phyloP scores from a whole-genome alignment of 2,329 filamentous ascomycete genomes.

The Microthyrium microscopicum region DNA sequence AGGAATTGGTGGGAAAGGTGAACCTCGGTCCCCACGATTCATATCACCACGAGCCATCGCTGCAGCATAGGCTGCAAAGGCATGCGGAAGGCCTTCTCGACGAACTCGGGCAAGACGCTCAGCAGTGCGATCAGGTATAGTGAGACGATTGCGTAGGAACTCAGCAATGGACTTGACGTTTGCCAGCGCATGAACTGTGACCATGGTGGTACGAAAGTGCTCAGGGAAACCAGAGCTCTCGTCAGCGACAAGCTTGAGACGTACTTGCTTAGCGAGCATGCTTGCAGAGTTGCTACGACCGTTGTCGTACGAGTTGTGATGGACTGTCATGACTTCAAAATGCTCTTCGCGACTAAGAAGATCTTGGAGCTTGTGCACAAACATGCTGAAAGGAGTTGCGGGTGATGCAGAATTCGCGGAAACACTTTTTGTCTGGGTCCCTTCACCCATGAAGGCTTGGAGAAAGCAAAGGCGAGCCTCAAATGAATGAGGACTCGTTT shows the following conservation, averaged over 20 bases:
- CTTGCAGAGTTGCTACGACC: slow-evolving; percentile 82
- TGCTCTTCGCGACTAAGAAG: slow-evolving; percentile 91
- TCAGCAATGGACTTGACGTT: slow-evolving; percentile 96
- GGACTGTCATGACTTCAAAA: slow-evolving; percentile 92
- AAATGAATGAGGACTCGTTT: slow-evolving; percentile 35
- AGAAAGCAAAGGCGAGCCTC: slow-evolving; percentile 71
- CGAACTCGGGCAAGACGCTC: slow-evolving; percentile 42
- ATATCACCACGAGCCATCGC: slow-evolving; percentile 34
- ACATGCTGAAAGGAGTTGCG: slow-evolving; percentile 70
- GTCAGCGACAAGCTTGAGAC: slow-evolving; percentile 74
- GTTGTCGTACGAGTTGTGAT: slow-evolving; percentile 79
- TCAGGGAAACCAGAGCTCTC: slow-evolving; percentile 81
- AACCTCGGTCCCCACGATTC: not conserved
- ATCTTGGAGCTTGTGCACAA: slow-evolving; percentile 91
- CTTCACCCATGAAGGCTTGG: slow-evolving; percentile 76
- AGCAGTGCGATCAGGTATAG: slow-evolving; percentile 50
- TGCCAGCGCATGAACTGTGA: slow-evolving; percentile 94
- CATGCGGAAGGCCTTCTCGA: slow-evolving; percentile 39
- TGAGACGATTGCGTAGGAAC: slow-evolving; percentile 82
- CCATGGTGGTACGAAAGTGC: slow-evolving; percentile 86
- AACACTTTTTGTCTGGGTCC: slow-evolving; percentile 42
- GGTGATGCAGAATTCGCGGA: slow-evolving; percentile 51
- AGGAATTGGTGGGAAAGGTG: slow-evolving; percentile 7
- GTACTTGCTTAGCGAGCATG: slow-evolving; percentile 91
- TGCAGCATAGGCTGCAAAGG: slow-evolving; percentile 62